A percentile compares a stretch with the other conserved stretches of the same genome.
These are phyloP conservation scores for Ormosia emarginata DNA, from an alignment of 306 rosid species.

Conservation along the genomic window DNA sequence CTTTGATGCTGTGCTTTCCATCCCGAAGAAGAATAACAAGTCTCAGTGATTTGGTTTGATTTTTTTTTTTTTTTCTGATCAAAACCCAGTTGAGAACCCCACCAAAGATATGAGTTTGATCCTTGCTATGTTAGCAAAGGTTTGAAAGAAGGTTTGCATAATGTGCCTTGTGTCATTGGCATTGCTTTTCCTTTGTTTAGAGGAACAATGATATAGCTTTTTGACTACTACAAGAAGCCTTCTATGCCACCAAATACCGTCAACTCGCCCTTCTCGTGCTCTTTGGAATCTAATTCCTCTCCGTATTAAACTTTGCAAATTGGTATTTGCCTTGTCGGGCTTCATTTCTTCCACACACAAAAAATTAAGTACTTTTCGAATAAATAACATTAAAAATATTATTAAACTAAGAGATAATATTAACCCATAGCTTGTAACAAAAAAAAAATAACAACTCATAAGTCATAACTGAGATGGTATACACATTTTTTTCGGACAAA, in stretches of 20 bases:
- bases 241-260: conserved; percentile 14
- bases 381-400: too few relatives aligned
- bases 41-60: neutral
- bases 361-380: too few relatives aligned
- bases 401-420: too few relatives aligned
- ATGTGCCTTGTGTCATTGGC: neutral
- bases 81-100: neutral
- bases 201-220: conserved; percentile 36
- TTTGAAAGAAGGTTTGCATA: neutral
- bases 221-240: conserved; percentile 28
- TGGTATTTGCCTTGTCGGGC: neutral
- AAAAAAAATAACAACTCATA: too few relatives aligned
- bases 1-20: conserved; percentile 49
- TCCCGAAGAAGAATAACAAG: conserved; percentile 4
- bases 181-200: conserved; percentile 24
- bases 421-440: too few relatives aligned
- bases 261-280: conserved; percentile 14
- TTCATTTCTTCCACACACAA: conserved; percentile 19
- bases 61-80: neutral
- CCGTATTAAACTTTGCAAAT: neutral
- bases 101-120: neutral
- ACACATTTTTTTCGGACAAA: too few relatives aligned
- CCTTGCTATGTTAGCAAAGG: neutral
- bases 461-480: too few relatives aligned
- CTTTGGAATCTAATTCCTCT: conserved; percentile 51